Conservation (phyloP, 2,329 filamentous ascomycete genomes). For the Fusarium verticillioides region DNA sequence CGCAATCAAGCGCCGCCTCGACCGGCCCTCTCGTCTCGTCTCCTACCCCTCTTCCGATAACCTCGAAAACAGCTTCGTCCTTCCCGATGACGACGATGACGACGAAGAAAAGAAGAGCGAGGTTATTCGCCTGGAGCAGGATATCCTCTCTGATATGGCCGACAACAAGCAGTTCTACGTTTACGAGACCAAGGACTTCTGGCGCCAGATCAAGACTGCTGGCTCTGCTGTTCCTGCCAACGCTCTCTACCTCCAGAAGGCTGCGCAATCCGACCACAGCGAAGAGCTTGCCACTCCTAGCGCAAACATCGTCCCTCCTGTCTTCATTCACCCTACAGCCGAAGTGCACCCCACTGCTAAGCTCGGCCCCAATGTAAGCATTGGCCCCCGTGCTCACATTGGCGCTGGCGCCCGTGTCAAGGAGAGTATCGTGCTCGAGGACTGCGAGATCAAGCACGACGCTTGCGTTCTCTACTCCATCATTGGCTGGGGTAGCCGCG, state of each 20-base stretch:
- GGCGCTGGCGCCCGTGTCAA: conserved; percentile 92
- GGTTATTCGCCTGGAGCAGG: conserved; percentile 94
- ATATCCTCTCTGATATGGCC: conserved; percentile 93
- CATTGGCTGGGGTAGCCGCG: conserved; percentile 94
- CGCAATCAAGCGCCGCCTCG: conserved; percentile 94
- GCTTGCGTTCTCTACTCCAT: conserved; percentile 96
- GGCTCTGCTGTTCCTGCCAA: conserved; percentile 97
- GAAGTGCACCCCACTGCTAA: conserved; percentile 94
- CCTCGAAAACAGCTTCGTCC: conserved; percentile 74
- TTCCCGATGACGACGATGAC: conserved; percentile 65
- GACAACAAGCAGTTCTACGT: conserved; percentile 99
- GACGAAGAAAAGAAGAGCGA: conserved; percentile 84
- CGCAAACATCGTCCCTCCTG: conserved; percentile 87
- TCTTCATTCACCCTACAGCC: conserved; percentile 94
- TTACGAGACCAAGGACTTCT: conserved; percentile 98
- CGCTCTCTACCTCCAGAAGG: conserved; percentile 94
- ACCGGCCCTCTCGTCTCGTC: conserved; percentile 82
- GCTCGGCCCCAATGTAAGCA: conserved; percentile 95
- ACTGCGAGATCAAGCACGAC: conserved; percentile 95
- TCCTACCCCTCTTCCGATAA: conserved; percentile 98
- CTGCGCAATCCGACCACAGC: conserved; percentile 79
- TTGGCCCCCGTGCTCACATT: conserved; percentile 87
- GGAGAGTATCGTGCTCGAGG: conserved; percentile 95
- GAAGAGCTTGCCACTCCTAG: conserved; percentile 83
- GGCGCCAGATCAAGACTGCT: conserved; percentile 99